phyloP scores from a whole-genome alignment of 257 asterid species.

The Rubia yunnanensis region DNA sequence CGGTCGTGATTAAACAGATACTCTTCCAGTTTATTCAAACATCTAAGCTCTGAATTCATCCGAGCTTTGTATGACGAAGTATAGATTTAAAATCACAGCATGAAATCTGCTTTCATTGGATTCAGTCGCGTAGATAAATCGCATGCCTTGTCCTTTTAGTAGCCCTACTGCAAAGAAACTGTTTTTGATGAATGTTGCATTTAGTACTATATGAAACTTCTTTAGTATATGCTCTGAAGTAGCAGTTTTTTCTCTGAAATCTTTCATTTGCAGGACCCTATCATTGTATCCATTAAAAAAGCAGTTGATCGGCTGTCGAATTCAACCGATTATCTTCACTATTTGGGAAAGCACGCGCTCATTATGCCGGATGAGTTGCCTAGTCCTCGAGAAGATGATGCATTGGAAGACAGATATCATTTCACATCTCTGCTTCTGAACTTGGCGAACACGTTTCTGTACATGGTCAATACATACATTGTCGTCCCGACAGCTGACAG shows the following conservation, averaged over 20 bases:
- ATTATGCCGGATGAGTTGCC: conserved; percentile 44
- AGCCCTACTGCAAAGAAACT: not conserved
- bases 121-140: too few species aligned
- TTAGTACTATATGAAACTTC: not conserved
- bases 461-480: conserved; percentile 63
- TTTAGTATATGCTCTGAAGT: not conserved
- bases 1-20: not conserved
- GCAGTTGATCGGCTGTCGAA: conserved; percentile 41
- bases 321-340: conserved; percentile 45
- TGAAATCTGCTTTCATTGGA: not conserved
- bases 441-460: conserved; percentile 49
- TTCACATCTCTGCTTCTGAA: conserved; percentile 54
- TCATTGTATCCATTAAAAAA: conserved; percentile 33
- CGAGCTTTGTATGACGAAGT: too few species aligned
- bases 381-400: conserved; percentile 26
- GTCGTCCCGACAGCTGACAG: conserved; percentile 68
- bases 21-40: too few species aligned
- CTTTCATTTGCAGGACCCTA: conserved; percentile 36
- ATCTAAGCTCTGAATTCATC: not conserved
- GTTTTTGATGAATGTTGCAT: not conserved
- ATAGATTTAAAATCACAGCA: not conserved
- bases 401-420: conserved; percentile 34
- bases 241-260: not conserved
- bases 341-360: conserved; percentile 49
- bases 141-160: too few species aligned